A percentile compares a stretch with the other conserved stretches of the same genome.
Evolutionary conservation across 2,329 filamentous ascomycete genomes (phyloP).

Genomic region (Uncinocarpus reesii): DNA sequence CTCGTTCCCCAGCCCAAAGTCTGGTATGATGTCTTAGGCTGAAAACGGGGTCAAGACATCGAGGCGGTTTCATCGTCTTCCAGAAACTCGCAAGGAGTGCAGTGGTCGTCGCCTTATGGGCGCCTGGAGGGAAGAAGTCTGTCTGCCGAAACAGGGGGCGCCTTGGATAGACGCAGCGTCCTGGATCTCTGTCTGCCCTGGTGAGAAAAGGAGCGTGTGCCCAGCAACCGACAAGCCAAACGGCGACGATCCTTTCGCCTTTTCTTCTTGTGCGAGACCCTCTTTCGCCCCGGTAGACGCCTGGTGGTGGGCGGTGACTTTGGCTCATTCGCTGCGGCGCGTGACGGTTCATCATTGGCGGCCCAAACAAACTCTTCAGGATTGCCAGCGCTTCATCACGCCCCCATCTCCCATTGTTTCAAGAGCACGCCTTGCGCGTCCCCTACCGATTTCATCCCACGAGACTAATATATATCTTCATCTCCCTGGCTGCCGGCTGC

Average conservation of each 20-base stretch:
- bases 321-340: too few relatives aligned
- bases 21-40: neutral
- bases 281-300: too few relatives aligned
- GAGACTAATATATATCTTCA: constrained; percentile 1
- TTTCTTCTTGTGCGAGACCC: too few relatives aligned
- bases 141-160: neutral
- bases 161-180: too few relatives aligned
- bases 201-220: too few relatives aligned
- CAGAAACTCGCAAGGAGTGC: neutral
- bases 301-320: too few relatives aligned
- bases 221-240: too few relatives aligned
- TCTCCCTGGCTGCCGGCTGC: neutral
- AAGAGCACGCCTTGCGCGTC: neutral
- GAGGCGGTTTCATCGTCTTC: constrained; percentile 6
- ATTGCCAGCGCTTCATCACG: neutral
- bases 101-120: neutral
- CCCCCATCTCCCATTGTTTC: neutral
- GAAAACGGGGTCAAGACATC: neutral
- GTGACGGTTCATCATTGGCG: too few relatives aligned
- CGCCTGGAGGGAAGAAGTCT: neutral
- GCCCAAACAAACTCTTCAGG: neutral
- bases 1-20: too few relatives aligned
- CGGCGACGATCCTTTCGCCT: too few relatives aligned
- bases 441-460: neutral
- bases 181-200: too few relatives aligned